Conservation (phyloP, 176 grass and related monocot genomes). For the Bothriochloa decipiens region DNA sequence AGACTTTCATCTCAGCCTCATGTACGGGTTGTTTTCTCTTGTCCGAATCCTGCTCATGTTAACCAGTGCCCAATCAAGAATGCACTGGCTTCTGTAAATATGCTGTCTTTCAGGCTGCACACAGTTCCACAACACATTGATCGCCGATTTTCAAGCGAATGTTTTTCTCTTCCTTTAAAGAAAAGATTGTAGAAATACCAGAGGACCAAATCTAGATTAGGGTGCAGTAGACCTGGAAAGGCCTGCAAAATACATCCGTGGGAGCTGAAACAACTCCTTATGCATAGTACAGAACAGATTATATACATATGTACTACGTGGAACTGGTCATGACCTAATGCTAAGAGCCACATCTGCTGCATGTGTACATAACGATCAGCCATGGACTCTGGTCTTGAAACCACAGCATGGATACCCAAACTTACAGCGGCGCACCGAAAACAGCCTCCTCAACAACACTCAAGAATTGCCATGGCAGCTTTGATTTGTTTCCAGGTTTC, state of each 20-base stretch:
- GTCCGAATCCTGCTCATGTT: no score
- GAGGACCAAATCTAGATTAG: background rate
- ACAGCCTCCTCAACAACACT: background rate
- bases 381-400: slow-evolving; percentile 34
- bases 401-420: background rate
- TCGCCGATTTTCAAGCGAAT: no score
- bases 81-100: no score
- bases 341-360: slow-evolving; percentile 38
- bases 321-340: slow-evolving; percentile 40
- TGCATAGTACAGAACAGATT: slow-evolving; percentile 30
- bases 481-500: slow-evolving; percentile 33
- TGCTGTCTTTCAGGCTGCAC: no score
- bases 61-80: no score
- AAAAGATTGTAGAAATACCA: no score
- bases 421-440: background rate
- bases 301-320: slow-evolving; percentile 38
- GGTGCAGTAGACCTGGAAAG: background rate
- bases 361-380: slow-evolving; percentile 36
- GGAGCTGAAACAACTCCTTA: slow-evolving; percentile 52
- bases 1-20: no score
- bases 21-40: no score
- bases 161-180: no score
- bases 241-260: slow-evolving; percentile 42
- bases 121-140: no score
- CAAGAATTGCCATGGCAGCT: slow-evolving; percentile 10